Conservation (phyloP, 148 eudicot species). For the Cornus kousa region DNA sequence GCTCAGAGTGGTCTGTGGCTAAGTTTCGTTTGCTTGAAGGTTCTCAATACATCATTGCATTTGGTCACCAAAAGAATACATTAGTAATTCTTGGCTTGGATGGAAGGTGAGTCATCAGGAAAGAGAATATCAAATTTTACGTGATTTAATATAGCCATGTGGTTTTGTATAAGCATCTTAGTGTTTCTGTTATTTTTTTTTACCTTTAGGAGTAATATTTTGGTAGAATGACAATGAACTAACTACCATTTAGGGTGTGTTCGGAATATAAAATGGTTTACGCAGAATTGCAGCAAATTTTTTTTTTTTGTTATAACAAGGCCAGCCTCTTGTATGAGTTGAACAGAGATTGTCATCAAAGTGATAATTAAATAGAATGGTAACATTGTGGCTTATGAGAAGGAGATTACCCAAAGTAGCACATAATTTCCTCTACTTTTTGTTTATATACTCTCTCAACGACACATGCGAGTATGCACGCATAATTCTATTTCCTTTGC, state of each 20-base stretch:
- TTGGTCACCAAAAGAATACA: conserved; percentile 88
- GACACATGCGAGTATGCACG: background rate
- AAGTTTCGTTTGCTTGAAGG: conserved; percentile 81
- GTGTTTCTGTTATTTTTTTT: background rate
- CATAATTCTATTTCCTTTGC: too few relatives aligned
- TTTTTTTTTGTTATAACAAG: background rate
- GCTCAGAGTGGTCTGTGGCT: conserved; percentile 93
- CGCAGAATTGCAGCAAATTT: background rate
- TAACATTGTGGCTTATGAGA: too few relatives aligned
- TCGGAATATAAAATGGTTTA: background rate
- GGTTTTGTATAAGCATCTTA: background rate
- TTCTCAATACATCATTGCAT: conserved; percentile 71
- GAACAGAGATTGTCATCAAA: background rate
- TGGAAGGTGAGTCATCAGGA: conserved; percentile 60
- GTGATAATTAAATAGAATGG: background rate
- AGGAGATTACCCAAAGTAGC: too few relatives aligned
- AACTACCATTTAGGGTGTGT: background rate
- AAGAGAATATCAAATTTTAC: background rate
- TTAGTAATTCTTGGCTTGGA: conserved; percentile 75
- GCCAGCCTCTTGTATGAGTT: background rate
- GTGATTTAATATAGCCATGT: background rate
- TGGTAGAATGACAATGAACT: background rate
- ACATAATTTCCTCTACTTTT: too few relatives aligned
- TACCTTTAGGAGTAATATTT: background rate
- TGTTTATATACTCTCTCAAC: background rate